Percentiles rank a stretch among this genome's conserved stretches.
Conservation (phyloP, 495 filamentous ascomycete genomes). For the Chlorociboria aeruginascens region DNA sequence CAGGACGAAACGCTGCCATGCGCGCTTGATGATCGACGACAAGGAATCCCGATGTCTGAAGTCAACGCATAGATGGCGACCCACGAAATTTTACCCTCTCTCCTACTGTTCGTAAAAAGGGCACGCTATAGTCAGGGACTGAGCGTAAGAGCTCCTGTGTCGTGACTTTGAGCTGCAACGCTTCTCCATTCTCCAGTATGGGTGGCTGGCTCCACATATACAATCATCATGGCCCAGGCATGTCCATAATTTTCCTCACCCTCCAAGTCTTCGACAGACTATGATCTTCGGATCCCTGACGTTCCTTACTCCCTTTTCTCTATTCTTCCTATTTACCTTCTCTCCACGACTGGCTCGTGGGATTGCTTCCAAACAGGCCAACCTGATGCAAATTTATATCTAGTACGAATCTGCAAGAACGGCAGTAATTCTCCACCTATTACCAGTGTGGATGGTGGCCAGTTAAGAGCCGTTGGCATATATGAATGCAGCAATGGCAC, state of each 20-base stretch:
- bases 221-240: not conserved
- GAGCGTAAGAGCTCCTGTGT: too few species aligned
- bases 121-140: not conserved
- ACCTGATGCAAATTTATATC: too few species aligned
- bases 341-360: slow-evolving; percentile 18
- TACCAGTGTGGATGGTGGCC: slow-evolving; percentile 7
- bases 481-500: slow-evolving; percentile 17
- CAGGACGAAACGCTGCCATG: too few species aligned
- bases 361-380: not conserved
- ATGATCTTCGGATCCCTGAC: slow-evolving; percentile 19
- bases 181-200: too few species aligned
- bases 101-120: too few species aligned
- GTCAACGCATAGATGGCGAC: not conserved
- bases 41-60: not conserved
- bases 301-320: slow-evolving; percentile 18
- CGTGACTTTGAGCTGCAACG: too few species aligned
- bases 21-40: too few species aligned
- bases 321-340: slow-evolving; percentile 18
- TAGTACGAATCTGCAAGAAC: too few species aligned
- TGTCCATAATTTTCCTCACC: not conserved
- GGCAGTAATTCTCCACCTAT: too few species aligned
- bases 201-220: not conserved
- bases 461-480: slow-evolving; percentile 4
- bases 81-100: too few species aligned
- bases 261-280: slow-evolving; percentile 2